Conservation (phyloP, 805 yeast genomes). For the Nakazawaea molendinolei region DNA sequence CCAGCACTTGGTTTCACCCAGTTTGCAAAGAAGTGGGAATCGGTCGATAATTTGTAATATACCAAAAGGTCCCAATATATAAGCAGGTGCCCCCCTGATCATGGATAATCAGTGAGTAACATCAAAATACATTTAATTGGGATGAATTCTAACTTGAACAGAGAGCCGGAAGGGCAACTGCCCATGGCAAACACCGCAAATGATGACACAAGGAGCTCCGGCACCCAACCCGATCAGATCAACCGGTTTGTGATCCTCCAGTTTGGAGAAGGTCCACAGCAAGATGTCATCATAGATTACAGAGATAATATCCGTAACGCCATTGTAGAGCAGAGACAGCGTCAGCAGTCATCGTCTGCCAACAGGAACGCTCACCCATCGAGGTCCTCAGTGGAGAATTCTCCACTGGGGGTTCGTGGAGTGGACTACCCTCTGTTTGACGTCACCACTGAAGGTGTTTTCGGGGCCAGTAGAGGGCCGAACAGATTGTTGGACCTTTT, state of each 20-base stretch:
- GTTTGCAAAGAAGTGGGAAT: too few species aligned
- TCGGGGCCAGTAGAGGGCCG: conserved; percentile 13
- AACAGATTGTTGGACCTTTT: too few species aligned
- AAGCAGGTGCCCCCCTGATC: too few species aligned
- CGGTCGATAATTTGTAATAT: too few species aligned
- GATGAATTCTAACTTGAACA: neutral
- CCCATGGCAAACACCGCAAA: neutral
- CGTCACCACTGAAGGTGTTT: conserved; percentile 26
- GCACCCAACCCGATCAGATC: neutral
- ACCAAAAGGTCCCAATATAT: too few species aligned
- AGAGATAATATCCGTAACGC: conserved; percentile 10
- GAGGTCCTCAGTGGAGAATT: neutral
- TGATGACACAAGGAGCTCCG: neutral
- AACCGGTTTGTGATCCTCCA: conserved; percentile 12
- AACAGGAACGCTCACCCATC: neutral
- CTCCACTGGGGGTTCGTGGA: conserved; percentile 21
- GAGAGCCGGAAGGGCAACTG: neutral
- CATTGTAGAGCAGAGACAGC: conserved; percentile 8
- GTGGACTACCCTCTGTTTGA: conserved; percentile 30
- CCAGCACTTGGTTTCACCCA: too few species aligned
- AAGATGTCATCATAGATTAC: conserved; percentile 12
- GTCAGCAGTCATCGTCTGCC: conserved; percentile 1
- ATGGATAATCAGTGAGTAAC: too few species aligned
- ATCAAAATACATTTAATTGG: too few species aligned
- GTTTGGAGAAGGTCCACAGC: conserved; percentile 12